Percentiles rank a stretch among this genome's conserved stretches.
Conservation (phyloP, 495 filamentous ascomycete genomes). For the Apodospora peruviana region DNA sequence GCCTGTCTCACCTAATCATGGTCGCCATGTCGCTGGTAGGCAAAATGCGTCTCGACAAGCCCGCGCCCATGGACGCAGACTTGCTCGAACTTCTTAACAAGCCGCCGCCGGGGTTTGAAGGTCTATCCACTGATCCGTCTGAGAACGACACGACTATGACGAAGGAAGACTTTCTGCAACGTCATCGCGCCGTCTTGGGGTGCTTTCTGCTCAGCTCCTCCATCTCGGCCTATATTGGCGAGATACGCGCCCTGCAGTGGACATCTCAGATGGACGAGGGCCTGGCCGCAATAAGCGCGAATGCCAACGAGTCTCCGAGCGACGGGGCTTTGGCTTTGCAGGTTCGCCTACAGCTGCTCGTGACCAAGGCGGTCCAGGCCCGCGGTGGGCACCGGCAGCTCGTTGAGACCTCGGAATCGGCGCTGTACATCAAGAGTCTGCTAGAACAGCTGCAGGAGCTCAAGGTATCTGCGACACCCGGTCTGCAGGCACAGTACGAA, state of each 20-base stretch:
- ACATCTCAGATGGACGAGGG: constrained; percentile 35
- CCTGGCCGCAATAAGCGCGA: constrained; percentile 13
- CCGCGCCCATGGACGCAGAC: constrained; percentile 21
- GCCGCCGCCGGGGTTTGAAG: constrained; percentile 14
- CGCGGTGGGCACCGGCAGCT: constrained; percentile 7
- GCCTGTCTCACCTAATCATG: constrained; percentile 34
- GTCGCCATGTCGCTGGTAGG: constrained; percentile 41
- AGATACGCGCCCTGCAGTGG: constrained; percentile 29
- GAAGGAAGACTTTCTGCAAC: constrained; percentile 34
- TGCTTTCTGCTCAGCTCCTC: constrained; percentile 18
- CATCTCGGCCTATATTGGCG: constrained; percentile 25
- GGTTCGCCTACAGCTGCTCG: constrained; percentile 42
- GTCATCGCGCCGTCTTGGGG: constrained; percentile 44
- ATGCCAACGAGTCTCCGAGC: constrained; percentile 23
- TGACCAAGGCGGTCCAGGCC: constrained; percentile 3
- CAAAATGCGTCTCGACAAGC: constrained; percentile 43
- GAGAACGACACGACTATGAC: neutral
- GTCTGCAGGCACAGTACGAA: no score
- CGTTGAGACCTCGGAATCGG: neutral
- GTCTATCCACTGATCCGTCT: neutral
- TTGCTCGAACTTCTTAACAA: constrained; percentile 14
- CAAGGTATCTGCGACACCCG: neutral
- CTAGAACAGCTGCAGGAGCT: constrained; percentile 9
- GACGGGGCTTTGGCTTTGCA: constrained; percentile 42
- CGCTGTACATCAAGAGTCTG: constrained; percentile 3